These are phyloP conservation scores for Fusarium scirpi DNA, from an alignment of 2,329 filamentous ascomycete species.

Conservation along the genomic window DNA sequence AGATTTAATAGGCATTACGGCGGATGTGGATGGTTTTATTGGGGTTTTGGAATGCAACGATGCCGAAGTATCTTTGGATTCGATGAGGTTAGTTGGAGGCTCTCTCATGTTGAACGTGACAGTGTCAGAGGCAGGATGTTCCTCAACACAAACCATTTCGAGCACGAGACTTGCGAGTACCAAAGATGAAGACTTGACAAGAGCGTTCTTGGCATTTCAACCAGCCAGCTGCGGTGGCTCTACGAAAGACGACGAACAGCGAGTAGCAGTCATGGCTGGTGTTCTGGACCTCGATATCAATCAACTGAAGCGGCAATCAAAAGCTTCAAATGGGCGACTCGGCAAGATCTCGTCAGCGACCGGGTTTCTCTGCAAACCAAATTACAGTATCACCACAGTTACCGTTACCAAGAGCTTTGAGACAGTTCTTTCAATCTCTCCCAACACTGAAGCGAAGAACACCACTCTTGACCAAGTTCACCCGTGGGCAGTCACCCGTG, in stretches of 20 bases:
- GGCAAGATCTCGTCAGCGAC: conserved; percentile 29
- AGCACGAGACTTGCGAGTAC: conserved; percentile 33
- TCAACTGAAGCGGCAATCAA: conserved; percentile 31
- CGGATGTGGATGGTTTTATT: conserved; percentile 53
- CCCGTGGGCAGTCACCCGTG: conserved; percentile 38
- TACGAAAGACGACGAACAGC: conserved; percentile 29
- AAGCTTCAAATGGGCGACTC: conserved; percentile 15
- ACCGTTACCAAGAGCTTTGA: conserved; percentile 35
- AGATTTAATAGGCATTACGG: conserved; percentile 44
- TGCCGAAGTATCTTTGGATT: conserved; percentile 44
- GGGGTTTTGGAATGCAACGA: conserved; percentile 50
- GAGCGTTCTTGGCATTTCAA: conserved; percentile 36
- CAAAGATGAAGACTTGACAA: conserved; percentile 23
- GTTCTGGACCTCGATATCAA: conserved; percentile 32
- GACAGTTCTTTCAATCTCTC: conserved; percentile 22
- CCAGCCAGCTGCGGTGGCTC: conserved; percentile 37
- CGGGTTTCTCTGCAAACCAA: conserved; percentile 42
- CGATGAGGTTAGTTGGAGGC: conserved; percentile 35
- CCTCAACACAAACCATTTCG: conserved; percentile 32
- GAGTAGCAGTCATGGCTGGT: conserved; percentile 42
- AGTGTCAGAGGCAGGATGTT: conserved; percentile 40
- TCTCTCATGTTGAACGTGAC: conserved; percentile 49
- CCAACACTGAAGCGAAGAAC: conserved; percentile 19
- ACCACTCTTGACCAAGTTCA: conserved; percentile 34
- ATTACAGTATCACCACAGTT: conserved; percentile 35